These are phyloP conservation scores for Boletus reticuloceps DNA, from an alignment of 768 basidiomycete species.

Conservation along the genomic window DNA sequence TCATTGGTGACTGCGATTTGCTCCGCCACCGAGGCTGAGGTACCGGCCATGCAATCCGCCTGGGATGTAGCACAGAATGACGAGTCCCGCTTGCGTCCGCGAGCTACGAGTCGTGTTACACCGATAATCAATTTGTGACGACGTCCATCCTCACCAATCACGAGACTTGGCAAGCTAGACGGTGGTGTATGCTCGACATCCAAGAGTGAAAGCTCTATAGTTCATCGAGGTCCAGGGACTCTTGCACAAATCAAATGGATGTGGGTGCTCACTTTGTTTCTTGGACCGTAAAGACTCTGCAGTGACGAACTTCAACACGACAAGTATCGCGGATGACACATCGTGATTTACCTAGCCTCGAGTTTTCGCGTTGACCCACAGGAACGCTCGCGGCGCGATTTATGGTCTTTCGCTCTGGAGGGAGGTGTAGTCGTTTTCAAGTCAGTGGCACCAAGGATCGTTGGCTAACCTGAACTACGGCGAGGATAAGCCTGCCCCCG, in stretches of 20 bases:
- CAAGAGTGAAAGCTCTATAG: constrained; percentile 7
- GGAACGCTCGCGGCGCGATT: constrained; percentile 18
- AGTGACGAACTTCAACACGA: constrained; percentile 9
- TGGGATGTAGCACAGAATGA: not conserved
- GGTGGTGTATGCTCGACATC: constrained; percentile 5
- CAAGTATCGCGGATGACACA: not conserved
- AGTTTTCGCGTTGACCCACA: constrained; percentile 8
- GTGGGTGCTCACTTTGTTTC: constrained; percentile 13
- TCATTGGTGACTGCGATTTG: not conserved
- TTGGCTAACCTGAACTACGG: constrained; percentile 17
- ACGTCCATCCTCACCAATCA: constrained; percentile 11
- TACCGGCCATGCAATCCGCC: not conserved
- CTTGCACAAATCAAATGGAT: not conserved
- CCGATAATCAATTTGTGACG: not conserved
- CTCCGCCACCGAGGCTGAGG: not conserved
- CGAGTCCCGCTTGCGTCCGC: constrained; percentile 18
- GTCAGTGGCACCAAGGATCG: not conserved
- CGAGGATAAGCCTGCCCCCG: not conserved
- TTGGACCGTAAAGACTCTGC: constrained; percentile 14
- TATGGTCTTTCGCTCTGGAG: constrained; percentile 12
- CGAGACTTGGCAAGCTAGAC: constrained; percentile 3
- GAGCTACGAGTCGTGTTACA: constrained; percentile 10
- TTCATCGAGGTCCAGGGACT: not conserved
- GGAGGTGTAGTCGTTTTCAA: constrained; percentile 3
- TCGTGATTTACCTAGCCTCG: constrained; percentile 11